Evolutionary conservation across 306 rosid genomes (phyloP).

Genomic region (Cyamopsis tetragonoloba): DNA sequence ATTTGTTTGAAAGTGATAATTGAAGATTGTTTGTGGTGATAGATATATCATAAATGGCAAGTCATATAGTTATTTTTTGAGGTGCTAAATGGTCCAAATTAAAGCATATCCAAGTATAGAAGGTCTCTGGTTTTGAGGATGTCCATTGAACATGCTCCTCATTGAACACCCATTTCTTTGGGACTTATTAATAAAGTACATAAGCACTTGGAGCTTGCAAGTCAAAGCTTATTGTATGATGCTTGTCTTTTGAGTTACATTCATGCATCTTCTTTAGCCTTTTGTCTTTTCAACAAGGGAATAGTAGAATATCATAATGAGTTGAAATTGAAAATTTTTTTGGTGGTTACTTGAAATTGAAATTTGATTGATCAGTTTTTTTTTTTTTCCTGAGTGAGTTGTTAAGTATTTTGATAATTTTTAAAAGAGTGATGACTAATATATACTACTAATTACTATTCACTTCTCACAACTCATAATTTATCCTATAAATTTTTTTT

Average conservation of each 20-base stretch:
- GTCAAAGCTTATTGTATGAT: conserved; percentile 29
- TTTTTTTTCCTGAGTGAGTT: background rate
- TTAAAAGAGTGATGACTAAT: too few species aligned
- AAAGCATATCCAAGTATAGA: conserved; percentile 9
- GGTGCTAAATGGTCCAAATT: background rate
- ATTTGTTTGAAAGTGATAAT: background rate
- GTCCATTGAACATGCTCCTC: conserved; percentile 48
- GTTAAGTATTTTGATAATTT: background rate
- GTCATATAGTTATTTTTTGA: background rate
- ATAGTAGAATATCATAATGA: background rate
- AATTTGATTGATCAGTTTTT: background rate
- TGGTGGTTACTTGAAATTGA: too few species aligned
- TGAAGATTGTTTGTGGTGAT: conserved; percentile 19
- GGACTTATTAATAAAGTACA: conserved; percentile 10
- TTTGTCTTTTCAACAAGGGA: background rate
- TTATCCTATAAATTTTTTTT: too few species aligned
- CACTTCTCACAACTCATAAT: too few species aligned
- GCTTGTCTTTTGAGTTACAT: conserved; percentile 19
- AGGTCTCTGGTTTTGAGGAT: conserved; percentile 30
- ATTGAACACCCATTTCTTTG: conserved; percentile 18
- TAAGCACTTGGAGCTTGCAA: conserved; percentile 3
- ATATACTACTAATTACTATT: too few species aligned
- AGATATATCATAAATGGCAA: background rate
- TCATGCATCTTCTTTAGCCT: conserved; percentile 31
- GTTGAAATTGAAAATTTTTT: conserved; percentile 2